Conservation (phyloP, 768 basidiomycete species). For the Steccherinum ochraceum region DNA sequence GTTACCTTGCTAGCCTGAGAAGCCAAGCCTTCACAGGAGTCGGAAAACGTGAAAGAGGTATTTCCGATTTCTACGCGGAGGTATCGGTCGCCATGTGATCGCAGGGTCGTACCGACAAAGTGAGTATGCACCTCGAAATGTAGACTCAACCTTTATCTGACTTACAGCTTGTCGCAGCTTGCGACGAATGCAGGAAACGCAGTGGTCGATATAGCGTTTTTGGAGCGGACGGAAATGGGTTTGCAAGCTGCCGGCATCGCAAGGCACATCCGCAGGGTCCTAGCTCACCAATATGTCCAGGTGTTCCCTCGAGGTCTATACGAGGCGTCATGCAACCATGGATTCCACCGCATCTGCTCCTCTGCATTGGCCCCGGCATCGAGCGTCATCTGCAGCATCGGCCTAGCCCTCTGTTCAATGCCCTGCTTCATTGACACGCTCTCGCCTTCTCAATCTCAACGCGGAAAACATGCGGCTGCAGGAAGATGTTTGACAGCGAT, state of each 20-base stretch:
- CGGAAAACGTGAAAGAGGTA: no score
- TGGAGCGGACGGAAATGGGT: no score
- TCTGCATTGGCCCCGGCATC: neutral
- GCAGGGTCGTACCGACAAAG: no score
- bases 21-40: no score
- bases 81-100: no score
- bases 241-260: neutral
- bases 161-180: no score
- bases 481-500: neutral
- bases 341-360: neutral
- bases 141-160: no score
- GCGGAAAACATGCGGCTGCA: neutral
- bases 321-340: neutral
- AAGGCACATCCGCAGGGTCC: neutral
- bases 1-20: neutral
- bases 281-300: neutral
- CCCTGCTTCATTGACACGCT: neutral
- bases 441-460: neutral
- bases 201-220: no score
- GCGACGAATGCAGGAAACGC: no score
- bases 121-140: no score
- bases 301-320: neutral
- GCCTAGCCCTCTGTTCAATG: neutral
- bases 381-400: neutral
- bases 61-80: no score